Base-by-base conservation (phyloP, 164 flowering plant species). In the Stephania japonica region DNA sequence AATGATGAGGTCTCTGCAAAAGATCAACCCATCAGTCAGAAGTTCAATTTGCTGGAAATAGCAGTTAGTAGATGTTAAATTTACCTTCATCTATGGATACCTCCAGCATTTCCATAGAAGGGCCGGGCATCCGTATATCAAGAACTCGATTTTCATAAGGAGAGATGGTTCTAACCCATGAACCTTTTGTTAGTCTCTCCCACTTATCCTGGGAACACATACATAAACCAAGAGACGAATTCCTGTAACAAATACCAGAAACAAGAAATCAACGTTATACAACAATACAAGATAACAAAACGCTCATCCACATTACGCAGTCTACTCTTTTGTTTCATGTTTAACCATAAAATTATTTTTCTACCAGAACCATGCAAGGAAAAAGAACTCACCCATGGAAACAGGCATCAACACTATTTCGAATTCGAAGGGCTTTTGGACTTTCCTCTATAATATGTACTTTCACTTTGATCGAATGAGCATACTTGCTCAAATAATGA, bases 31-130 rank as follows among this genome's bases (percentile, higher is more conserved):
- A 44, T 44, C 14, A 44, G 50, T 44, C 14, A 13, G 50, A 44
- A 44, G 50, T 13, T 13, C 14, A 44, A 44, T 44, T 41, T 44
- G 25, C 26, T 65, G 8, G 26, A 18, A 69, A 14, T 49, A 23
- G 5, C 64, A 23, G 61, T 61, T 42, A 50, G 68, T 3, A 19
- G 43, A 68, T n/a, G 16, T 12, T 47, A 70, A 75, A 66, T 18
- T 21, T 67, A 95, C 99, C 97, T 87, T 93, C 99, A 81, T 86
- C 87, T 78, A 84, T 75, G 27, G 92, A 88, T 69, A 95, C 84
- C 78, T 88, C 84, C 74, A 88, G 67, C 32, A 70, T 62, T 41
- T 79, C 85, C 2, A 78, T 68, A 68, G 84, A 81, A 42, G 82
- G 72, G 41, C 85, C 80, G 44, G 83, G 69, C 71, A 82, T 77